phyloP scores from a whole-genome alignment of 495 filamentous ascomycete genomes.

The Neurospora discreta region DNA sequence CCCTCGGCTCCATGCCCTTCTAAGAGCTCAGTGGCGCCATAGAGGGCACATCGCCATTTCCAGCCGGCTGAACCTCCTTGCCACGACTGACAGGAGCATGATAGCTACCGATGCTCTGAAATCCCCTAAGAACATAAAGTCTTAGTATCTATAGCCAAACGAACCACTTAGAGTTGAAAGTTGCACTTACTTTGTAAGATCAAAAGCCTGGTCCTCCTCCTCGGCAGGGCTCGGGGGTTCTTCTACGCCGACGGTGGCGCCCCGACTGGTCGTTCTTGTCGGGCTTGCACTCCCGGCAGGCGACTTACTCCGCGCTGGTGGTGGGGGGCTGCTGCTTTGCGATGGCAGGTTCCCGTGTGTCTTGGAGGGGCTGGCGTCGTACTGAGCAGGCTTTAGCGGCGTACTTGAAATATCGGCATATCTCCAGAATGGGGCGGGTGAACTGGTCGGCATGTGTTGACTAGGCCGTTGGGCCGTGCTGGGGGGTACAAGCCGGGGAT shows the following conservation, averaged over 20 bases:
- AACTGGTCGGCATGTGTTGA: constrained; percentile 89
- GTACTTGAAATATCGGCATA: constrained; percentile 69
- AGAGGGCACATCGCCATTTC: neutral
- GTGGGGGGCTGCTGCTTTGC: constrained; percentile 58
- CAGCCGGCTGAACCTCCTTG: constrained; percentile 18
- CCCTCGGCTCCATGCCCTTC: neutral
- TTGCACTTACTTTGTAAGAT: constrained; percentile 25
- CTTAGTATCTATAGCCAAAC: constrained; percentile 1
- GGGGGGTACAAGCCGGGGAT: constrained; percentile 75
- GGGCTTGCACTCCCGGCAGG: constrained; percentile 18
- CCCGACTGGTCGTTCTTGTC: constrained; percentile 11
- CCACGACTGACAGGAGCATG: constrained; percentile 24
- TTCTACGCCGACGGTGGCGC: neutral
- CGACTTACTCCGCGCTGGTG: constrained; percentile 32
- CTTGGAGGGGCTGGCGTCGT: constrained; percentile 41
- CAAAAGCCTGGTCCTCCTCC: constrained; percentile 25
- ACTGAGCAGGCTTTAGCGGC: constrained; percentile 55
- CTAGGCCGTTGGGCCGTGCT: constrained; percentile 84
- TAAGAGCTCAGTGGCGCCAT: neutral
- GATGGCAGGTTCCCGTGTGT: constrained; percentile 34
- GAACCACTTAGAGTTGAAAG: neutral
- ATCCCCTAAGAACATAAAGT: constrained; percentile 14
- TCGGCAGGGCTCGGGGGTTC: constrained; percentile 1
- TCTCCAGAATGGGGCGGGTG: constrained; percentile 96
- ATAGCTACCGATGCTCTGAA: constrained; percentile 31